Conservation (phyloP, 352 stramenopile genomes). For the Albugo laibachii region DNA sequence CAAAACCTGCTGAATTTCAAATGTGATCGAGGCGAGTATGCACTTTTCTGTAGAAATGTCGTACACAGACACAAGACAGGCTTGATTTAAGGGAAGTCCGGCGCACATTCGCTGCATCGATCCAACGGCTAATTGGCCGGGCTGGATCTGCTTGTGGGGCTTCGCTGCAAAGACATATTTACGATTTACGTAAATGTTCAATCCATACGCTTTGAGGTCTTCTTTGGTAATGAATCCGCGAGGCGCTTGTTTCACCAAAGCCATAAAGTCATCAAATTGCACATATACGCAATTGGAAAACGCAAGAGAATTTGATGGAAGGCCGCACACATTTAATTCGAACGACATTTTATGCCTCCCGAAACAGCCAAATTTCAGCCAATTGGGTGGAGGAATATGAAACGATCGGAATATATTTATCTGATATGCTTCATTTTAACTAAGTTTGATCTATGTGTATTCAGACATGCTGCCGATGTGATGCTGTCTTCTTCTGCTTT, state of each 20-base stretch:
- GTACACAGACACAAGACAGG: constrained; percentile 42
- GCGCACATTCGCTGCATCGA: constrained; percentile 65
- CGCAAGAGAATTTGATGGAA: constrained; percentile 56
- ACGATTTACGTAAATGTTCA: constrained; percentile 67
- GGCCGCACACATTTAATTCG: constrained; percentile 9
- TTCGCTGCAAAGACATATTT: constrained; percentile 69
- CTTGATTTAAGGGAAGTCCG: constrained; percentile 37
- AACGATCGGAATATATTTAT: no score
- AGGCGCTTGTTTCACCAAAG: constrained; percentile 38
- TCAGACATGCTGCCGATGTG: no score
- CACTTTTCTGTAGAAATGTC: constrained; percentile 20
- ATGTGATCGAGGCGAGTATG: constrained; percentile 47
- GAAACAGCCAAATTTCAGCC: no score
- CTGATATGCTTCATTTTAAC: no score
- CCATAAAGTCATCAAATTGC: constrained; percentile 49
- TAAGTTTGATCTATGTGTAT: no score
- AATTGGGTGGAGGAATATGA: no score
- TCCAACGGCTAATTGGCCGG: constrained; percentile 38
- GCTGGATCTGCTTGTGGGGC: constrained; percentile 40
- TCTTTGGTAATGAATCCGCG: constrained; percentile 43
- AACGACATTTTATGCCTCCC: constrained; percentile 1
- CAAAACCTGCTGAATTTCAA: constrained; percentile 64
- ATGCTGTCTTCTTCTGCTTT: no score
- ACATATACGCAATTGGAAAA: constrained; percentile 76
- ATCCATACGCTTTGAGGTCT: constrained; percentile 38